phyloP scores from a whole-genome alignment of 2,329 filamentous ascomycete species.

The Triangularia setosa region DNA sequence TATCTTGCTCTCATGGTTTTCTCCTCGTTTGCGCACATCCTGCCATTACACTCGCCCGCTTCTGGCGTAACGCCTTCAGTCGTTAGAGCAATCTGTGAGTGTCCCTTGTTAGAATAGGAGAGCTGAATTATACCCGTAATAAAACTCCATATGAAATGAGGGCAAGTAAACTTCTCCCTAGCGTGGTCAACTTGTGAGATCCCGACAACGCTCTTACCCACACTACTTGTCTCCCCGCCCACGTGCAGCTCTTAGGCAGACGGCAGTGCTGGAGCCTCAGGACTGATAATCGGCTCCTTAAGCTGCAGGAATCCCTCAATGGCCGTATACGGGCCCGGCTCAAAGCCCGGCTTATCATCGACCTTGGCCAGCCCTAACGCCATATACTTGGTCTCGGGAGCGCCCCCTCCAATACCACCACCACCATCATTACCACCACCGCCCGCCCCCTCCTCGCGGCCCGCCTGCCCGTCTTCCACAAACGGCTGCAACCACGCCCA shows the following conservation, averaged over 20 bases:
- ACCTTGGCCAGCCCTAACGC: slow-evolving; percentile 20
- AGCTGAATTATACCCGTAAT: no score
- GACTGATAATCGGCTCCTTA: background rate
- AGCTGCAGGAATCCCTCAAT: slow-evolving; percentile 27
- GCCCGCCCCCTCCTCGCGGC: background rate
- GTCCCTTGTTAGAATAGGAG: no score
- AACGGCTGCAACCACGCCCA: slow-evolving; percentile 37
- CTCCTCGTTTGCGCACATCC: no score
- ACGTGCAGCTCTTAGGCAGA: no score
- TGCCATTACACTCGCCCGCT: no score
- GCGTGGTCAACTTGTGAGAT: no score
- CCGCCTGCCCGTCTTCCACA: background rate
- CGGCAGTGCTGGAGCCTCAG: background rate
- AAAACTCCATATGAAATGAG: no score
- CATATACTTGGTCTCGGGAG: slow-evolving; percentile 10
- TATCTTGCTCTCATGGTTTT: no score
- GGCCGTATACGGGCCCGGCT: slow-evolving; percentile 30
- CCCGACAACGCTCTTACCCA: background rate
- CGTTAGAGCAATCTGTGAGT: no score
- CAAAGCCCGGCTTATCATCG: slow-evolving; percentile 24
- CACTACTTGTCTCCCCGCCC: background rate
- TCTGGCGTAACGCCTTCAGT: no score
- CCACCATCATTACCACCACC: background rate
- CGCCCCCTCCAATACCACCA: background rate
- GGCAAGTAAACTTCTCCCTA: no score